Base-by-base conservation (phyloP, 176 grass and related monocot genomes). In the Alopecurus myosuroides region DNA sequence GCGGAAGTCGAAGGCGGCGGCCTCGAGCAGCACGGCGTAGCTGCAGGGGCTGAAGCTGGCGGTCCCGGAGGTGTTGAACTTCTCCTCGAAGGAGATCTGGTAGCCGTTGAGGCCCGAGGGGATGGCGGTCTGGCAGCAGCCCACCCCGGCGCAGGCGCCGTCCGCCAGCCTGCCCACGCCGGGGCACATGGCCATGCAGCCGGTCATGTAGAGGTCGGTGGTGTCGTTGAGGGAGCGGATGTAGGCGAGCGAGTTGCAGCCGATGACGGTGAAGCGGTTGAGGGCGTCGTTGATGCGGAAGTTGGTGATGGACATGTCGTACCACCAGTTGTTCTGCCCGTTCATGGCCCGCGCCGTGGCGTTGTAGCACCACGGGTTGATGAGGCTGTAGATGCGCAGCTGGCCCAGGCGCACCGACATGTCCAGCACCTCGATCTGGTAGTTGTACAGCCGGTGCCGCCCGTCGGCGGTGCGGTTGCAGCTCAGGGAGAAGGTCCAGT, bases 91-190 rank as follows among this genome's bases (percentile, higher is more conserved):
- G 9, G 37, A 15, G 9, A 92, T 45, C n/a, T 14, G 18, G 83
- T 89, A 88, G 3, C 69, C 83, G 45, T 70, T 86, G 35, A 91
- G 86, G 11, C 74, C 81, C 2, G 60, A 11, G 2, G 92, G 95
- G 42, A 94, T 91, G 13, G 84, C 89, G 3, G 85, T 84, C 76
- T 97, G 90, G 86, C 95, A 97, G 89, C 95, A 97, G 1, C 95
- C 92, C 31, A 89, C 41, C 14, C 95, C 92, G 5, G 81, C 80
- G 95, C 95, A 97, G 3, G 90, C 42, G 29, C 84, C 86, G 50
- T 92, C 33, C 19, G 11, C 50, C 7, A 84, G 79, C 10, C 75
- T 72, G 0, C 0, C 3, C 1, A 17, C 82, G 39, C 82, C 85
- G 48, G 77, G 87, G 63, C 63, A 90, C 84, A 68, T 87, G 89